phyloP scores from a whole-genome alignment of 768 basidiomycete species.

The Naematelia aurantialba region DNA sequence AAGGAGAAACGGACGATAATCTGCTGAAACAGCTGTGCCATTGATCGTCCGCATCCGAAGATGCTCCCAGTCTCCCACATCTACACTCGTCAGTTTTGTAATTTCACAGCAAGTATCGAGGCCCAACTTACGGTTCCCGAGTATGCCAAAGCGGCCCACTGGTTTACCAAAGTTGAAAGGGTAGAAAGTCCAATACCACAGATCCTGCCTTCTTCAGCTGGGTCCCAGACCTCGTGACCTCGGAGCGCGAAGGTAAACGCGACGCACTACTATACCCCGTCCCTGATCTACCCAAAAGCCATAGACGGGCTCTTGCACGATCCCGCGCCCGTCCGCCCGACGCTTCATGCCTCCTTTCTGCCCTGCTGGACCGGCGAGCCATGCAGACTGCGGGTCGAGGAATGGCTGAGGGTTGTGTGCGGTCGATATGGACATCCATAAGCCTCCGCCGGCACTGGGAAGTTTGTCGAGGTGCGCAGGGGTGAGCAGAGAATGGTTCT shows the following conservation, averaged over 20 bases:
- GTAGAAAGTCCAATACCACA: constrained; percentile 47
- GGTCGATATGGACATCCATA: constrained; percentile 25
- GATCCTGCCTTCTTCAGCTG: constrained; percentile 21
- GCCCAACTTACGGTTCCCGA: constrained; percentile 39
- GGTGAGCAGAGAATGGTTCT: constrained; percentile 15
- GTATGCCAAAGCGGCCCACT: constrained; percentile 30
- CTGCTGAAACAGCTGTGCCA: constrained; percentile 31
- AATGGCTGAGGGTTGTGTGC: constrained; percentile 38
- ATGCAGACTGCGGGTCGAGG: constrained; percentile 24
- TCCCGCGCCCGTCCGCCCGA: constrained; percentile 19
- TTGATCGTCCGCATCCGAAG: constrained; percentile 35
- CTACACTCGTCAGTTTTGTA: constrained; percentile 9
- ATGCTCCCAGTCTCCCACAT: constrained; percentile 42
- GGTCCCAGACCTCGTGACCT: background rate
- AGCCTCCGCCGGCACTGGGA: constrained; percentile 7
- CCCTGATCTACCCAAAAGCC: constrained; percentile 40
- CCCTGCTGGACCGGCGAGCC: constrained; percentile 29
- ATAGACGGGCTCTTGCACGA: constrained; percentile 32
- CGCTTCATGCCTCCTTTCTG: constrained; percentile 1
- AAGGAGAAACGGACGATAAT: constrained; percentile 26
- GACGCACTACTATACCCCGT: constrained; percentile 32
- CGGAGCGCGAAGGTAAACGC: background rate
- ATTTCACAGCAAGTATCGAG: no score
- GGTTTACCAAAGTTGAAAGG: constrained; percentile 45
- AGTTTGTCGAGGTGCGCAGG: constrained; percentile 21